Evolutionary conservation across 2,329 filamentous ascomycete genomes (phyloP).

Genomic region (Ophiosphaerella narmari): DNA sequence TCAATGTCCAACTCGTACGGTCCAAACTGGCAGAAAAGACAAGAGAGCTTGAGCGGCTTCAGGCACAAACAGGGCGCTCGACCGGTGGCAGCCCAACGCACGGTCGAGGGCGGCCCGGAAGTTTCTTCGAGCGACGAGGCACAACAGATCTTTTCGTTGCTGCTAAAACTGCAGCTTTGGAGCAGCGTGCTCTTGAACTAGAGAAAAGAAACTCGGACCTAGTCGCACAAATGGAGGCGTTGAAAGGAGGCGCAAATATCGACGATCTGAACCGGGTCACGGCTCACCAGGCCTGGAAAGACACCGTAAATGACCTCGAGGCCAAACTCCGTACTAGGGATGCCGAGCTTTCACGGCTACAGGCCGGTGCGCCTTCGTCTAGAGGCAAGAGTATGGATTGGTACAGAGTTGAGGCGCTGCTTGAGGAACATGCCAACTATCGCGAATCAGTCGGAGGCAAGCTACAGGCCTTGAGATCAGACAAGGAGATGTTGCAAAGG

Average conservation of each 20-base stretch:
- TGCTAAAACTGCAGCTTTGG: constrained; percentile 49
- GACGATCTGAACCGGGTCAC: constrained; percentile 41
- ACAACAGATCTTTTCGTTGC: constrained; percentile 49
- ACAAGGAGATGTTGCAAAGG: constrained; percentile 48
- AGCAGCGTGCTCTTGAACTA: constrained; percentile 50
- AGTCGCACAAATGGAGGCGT: constrained; percentile 31
- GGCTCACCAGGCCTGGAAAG: constrained; percentile 44
- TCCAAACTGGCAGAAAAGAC: constrained; percentile 49
- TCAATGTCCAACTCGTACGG: constrained; percentile 47
- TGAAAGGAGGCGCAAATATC: constrained; percentile 34
- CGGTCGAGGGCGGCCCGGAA: constrained; percentile 31
- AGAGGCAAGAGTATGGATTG: constrained; percentile 26
- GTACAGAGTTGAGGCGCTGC: constrained; percentile 45
- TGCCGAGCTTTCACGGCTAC: constrained; percentile 29
- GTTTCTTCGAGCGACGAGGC: constrained; percentile 41
- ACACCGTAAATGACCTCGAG: constrained; percentile 36
- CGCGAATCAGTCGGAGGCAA: constrained; percentile 44
- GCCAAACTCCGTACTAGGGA: constrained; percentile 38
- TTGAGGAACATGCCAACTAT: constrained; percentile 47
- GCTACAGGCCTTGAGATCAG: constrained; percentile 45
- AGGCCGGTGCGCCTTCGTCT: constrained; percentile 9
- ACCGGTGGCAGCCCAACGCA: constrained; percentile 17
- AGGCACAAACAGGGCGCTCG: constrained; percentile 24
- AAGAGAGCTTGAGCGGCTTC: constrained; percentile 39
- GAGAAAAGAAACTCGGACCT: constrained; percentile 48